phyloP scores from a whole-genome alignment of 1,284 basidiomycete genomes.

The Vanrija pseudolonga region DNA sequence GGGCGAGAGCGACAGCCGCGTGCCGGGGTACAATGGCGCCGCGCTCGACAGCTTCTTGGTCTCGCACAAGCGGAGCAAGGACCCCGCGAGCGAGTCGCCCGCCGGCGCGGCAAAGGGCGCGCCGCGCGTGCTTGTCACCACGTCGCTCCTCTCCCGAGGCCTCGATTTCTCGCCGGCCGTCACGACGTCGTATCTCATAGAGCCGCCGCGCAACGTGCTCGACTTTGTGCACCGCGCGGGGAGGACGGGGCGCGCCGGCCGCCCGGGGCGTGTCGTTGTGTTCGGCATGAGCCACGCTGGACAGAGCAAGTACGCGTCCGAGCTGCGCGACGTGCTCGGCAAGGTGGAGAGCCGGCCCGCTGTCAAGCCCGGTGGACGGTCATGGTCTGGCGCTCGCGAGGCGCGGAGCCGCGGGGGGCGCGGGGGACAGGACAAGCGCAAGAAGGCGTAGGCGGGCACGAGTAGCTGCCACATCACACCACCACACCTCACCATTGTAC shows the following conservation, averaged over 20 bases:
- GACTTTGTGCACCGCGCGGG: conserved; percentile 88
- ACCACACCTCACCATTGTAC: neutral
- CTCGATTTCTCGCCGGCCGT: conserved; percentile 76
- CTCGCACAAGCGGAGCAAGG: conserved; percentile 1
- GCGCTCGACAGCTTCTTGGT: conserved; percentile 62
- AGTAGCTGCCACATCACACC: neutral
- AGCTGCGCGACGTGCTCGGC: conserved; percentile 23
- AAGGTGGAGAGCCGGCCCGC: conserved; percentile 7
- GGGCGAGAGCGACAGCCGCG: conserved; percentile 57
- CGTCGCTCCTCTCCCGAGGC: conserved; percentile 83
- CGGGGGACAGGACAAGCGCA: no score
- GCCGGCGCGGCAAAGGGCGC: neutral
- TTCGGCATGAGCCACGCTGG: conserved; percentile 40
- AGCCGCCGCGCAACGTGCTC: conserved; percentile 77
- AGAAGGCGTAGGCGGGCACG: neutral
- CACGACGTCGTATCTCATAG: conserved; percentile 74
- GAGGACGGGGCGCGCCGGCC: conserved; percentile 59
- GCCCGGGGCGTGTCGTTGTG: conserved; percentile 59
- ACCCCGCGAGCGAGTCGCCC: neutral
- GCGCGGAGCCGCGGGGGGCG: neutral
- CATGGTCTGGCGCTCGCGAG: neutral
- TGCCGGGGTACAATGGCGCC: conserved; percentile 54
- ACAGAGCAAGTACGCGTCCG: conserved; percentile 19
- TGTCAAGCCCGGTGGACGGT: conserved; percentile 14
- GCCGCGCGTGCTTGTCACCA: conserved; percentile 71